Evolutionary conservation across 768 basidiomycete genomes (phyloP), one percentile per base, ranked within the genome.

Genomic region (Kwoniella shandongensis): DNA sequence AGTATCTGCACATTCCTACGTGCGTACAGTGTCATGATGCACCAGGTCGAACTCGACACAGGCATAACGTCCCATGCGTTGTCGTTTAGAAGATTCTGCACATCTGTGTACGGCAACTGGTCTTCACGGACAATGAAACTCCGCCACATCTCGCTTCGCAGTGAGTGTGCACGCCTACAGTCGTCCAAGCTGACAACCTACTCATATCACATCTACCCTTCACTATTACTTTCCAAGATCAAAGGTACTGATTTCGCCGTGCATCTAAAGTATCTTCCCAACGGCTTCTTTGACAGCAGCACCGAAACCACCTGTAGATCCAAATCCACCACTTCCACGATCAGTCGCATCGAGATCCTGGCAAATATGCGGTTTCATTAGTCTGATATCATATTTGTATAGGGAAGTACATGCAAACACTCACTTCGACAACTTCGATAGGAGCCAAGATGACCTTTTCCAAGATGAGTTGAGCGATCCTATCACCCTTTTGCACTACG

Each of bases 391-490:
- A n/a, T n/a, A n/a, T n/a, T n/a, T 6, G 8, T 26, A 26, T 18
- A 46, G 49, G 44, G 15, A 18, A 11, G 8, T 40, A 7, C 18
- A 20, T 22, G 12, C n/a, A 32, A 6, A 32, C 17, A 67, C 88
- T 70, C 64, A 89, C 91, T 49, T 88, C 79, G 23, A 98, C 94
- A 78, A 94, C 93, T 15, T 86, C 70, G 15, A 94, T 82, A 2
- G 86, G 87, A 0, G 94, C 90, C 3, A 86, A 91, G 60, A 85
- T 84, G 63, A 98, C 96, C 58, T 81, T 85, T 73, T 99, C 94
- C 51, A 98, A 79, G 62, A 99, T 89, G 29, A 98, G 81, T 70
- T 99, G 96, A 1, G 96, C 96, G 62, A 99, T 81, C n/a, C 96
- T 85, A 69, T 99, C 96, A 5, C 94, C 93, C 74, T 88, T 85